Evolutionary conservation across 2,329 filamentous ascomycete species (phyloP), one percentile per base, ranked within the genome.

Genomic region (Tolypocladium paradoxum): DNA sequence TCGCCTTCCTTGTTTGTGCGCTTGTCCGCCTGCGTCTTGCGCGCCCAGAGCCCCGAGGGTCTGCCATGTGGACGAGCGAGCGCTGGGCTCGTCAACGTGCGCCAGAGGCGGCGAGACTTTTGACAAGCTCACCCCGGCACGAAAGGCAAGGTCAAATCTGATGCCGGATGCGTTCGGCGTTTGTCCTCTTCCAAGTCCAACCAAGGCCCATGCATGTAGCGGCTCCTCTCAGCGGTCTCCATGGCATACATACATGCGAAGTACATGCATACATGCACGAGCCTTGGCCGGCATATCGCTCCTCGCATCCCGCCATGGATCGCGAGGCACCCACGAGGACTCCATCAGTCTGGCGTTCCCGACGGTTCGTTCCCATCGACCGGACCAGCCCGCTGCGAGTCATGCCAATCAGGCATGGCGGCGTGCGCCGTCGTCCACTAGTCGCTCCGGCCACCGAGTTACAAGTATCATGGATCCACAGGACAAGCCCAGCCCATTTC

Each of bases 351-450:
- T 31, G 43, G 43, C 36, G 27, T 31, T 40, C 31, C 36, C 35
- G 47, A 27, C 47, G 22, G 8, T 27, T 45, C 34, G 37, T 51
- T 55, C 56, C 53, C 50, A 46, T 55, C 51, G 51, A 51, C 56
- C 63, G 61, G 62, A 59, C 59, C 58, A 60, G 58, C 56, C 60
- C 61, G 64, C 61, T 64, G 64, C 62, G 63, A 55, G 58, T 53
- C 55, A 57, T 57, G 54, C 60, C 48, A 63, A 64, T 61, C 56
- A 50, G 64, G 63, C 56, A 58, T 61, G 55, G 63, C 57, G 59
- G 46, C 22, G 38, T 48, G 43, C 50, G 47, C 51, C 55, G 22
- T 48, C 29, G 38, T n/a, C 46, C 53, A 29, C 47, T 54, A 40
- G 49, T 37, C 24, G 14, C 33, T 50, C 51, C 51, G 47, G 33